Percentiles rank a stretch among this genome's conserved stretches.
Conservation (phyloP, 768 basidiomycete species). For the Pisolithus sp. region DNA sequence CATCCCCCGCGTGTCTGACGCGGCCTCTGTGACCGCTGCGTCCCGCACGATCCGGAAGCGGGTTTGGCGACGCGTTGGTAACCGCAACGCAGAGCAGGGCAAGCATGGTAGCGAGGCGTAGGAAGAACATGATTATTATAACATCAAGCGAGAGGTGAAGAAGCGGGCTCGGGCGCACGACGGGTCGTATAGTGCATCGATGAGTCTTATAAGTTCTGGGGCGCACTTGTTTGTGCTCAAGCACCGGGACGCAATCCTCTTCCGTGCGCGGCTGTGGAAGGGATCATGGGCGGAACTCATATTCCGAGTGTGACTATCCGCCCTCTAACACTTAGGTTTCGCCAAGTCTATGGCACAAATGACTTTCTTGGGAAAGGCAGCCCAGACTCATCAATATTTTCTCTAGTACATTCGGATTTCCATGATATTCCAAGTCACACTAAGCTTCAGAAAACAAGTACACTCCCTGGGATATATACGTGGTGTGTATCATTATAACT, state of each 20-base stretch:
- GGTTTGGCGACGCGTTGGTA: conserved; percentile 1
- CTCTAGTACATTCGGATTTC: background rate
- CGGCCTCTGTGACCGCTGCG: background rate
- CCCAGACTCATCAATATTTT: too few relatives aligned
- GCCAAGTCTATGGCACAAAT: too few relatives aligned
- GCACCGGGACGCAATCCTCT: background rate
- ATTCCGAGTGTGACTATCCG: background rate
- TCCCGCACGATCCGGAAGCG: background rate
- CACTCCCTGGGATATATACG: background rate
- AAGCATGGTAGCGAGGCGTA: background rate
- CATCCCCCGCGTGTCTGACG: background rate
- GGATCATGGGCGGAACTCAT: background rate
- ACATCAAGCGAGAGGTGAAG: background rate
- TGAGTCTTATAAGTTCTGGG: background rate
- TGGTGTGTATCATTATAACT: background rate
- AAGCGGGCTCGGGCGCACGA: background rate
- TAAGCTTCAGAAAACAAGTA: too few relatives aligned
- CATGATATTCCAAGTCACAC: background rate
- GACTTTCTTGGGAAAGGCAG: too few relatives aligned
- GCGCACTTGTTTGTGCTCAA: background rate
- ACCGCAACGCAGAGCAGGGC: conserved; percentile 1
- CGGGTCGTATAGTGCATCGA: background rate
- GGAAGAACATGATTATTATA: conserved; percentile 1
- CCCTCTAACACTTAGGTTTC: too few relatives aligned
- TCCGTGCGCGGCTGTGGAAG: background rate